A percentile compares a stretch with the other conserved stretches of the same genome.
phyloP scores from a whole-genome alignment of 768 basidiomycete genomes.

The Suillus sp. region DNA sequence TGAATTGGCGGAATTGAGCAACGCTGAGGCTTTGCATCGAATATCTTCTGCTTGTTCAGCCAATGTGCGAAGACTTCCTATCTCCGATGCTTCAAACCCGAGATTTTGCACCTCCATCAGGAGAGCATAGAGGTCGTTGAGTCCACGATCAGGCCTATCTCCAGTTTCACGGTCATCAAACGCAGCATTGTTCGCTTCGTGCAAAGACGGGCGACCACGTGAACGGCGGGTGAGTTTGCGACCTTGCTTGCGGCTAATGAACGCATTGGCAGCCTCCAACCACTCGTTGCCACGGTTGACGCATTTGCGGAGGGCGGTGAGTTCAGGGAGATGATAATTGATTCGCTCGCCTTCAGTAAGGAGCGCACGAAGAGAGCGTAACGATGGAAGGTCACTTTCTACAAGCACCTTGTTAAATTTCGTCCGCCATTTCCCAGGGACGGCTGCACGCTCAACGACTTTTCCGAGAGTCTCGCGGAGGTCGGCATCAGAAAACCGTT shows the following conservation, averaged over 20 bases:
- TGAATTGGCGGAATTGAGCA: constrained; percentile 48
- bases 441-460: constrained; percentile 68
- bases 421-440: constrained; percentile 74
- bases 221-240: constrained; percentile 73
- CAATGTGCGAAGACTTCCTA: constrained; percentile 53
- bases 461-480: constrained; percentile 66
- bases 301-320: constrained; percentile 72
- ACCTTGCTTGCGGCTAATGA: constrained; percentile 77
- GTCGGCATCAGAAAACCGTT: constrained; percentile 81
- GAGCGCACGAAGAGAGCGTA: constrained; percentile 79
- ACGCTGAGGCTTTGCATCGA: constrained; percentile 51
- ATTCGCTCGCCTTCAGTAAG: constrained; percentile 90
- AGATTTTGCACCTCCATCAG: constrained; percentile 73
- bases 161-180: constrained; percentile 51
- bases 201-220: constrained; percentile 52
- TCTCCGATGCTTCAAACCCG: constrained; percentile 85
- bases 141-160: constrained; percentile 69
- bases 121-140: constrained; percentile 71
- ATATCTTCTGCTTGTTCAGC: constrained; percentile 67
- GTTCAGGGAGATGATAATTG: constrained; percentile 70
- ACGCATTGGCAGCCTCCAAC: constrained; percentile 82
- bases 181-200: constrained; percentile 40
- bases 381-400: constrained; percentile 69
- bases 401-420: constrained; percentile 68
- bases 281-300: constrained; percentile 83